A percentile compares a stretch with the other conserved stretches of the same genome.
These are phyloP conservation scores for Gentiana dahurica DNA, from an alignment of 257 asterid species.

Conservation along the genomic window DNA sequence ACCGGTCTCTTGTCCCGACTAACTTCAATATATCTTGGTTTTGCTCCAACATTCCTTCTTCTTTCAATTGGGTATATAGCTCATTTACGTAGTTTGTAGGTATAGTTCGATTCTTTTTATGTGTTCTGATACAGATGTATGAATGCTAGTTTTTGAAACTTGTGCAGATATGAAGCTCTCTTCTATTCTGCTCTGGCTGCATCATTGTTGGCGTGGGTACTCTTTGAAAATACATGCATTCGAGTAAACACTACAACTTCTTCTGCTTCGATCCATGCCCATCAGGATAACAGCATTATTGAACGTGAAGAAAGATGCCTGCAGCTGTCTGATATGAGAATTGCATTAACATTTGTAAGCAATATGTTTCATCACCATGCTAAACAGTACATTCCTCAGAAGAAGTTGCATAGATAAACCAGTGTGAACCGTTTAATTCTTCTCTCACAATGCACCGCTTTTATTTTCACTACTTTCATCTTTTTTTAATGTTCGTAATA, in stretches of 20 bases:
- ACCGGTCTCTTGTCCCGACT: conserved; percentile 70
- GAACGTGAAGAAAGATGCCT: conserved; percentile 42
- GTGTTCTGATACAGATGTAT: conserved; percentile 4
- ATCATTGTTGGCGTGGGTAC: conserved; percentile 88
- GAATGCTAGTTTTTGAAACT: conserved; percentile 6
- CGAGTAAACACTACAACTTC: conserved; percentile 32
- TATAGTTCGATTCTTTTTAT: not conserved
- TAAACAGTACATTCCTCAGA: no score
- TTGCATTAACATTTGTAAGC: conserved; percentile 81
- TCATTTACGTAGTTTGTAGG: conserved; percentile 5
- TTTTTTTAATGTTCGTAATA: no score
- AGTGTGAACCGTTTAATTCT: no score
- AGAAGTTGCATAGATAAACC: no score
- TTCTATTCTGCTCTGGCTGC: conserved; percentile 85
- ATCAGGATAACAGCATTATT: conserved; percentile 36
- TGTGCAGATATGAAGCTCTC: conserved; percentile 87
- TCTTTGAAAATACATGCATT: conserved; percentile 65
- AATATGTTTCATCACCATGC: not conserved
- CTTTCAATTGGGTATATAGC: conserved; percentile 85
- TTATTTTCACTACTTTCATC: no score
- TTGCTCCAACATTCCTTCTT: conserved; percentile 92
- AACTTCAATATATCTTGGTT: conserved; percentile 81
- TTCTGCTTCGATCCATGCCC: conserved; percentile 26
- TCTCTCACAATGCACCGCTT: no score
- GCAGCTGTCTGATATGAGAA: conserved; percentile 73